Conservation (phyloP, 495 filamentous ascomycete genomes). For the Hyaloscypha hepaticicola region DNA sequence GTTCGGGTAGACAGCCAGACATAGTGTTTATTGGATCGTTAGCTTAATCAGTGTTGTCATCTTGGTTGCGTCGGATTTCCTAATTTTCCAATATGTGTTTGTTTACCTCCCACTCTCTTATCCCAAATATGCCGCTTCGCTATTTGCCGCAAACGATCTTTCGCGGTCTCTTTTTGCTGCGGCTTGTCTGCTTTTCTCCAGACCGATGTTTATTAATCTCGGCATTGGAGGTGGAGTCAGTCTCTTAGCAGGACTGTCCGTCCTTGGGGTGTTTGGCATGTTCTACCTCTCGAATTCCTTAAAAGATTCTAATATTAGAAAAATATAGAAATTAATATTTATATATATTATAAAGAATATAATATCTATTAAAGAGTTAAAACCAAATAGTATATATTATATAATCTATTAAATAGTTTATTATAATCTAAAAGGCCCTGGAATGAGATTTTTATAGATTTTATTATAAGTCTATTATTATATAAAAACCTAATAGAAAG, state of each 20-base stretch:
- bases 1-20: constrained; percentile 60
- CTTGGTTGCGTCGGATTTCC: constrained; percentile 48
- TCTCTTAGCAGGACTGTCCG: constrained; percentile 37
- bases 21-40: constrained; percentile 53
- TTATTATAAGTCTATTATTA: too few relatives aligned
- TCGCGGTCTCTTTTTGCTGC: constrained; percentile 47
- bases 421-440: too few relatives aligned
- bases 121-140: constrained; percentile 53
- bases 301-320: too few relatives aligned
- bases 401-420: too few relatives aligned
- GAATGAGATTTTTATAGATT: too few relatives aligned
- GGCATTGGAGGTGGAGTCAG: constrained; percentile 50
- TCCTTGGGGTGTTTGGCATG: neutral
- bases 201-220: constrained; percentile 31
- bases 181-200: constrained; percentile 48
- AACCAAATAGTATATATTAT: too few relatives aligned
- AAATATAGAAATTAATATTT: too few relatives aligned
- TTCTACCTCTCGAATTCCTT: constrained; percentile 5
- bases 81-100: constrained; percentile 70
- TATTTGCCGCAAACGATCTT: constrained; percentile 55
- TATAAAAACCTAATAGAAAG: too few relatives aligned
- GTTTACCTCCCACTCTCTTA: constrained; percentile 58
- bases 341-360: too few relatives aligned
- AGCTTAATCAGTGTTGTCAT: constrained; percentile 45
- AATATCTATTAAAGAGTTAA: too few relatives aligned